A percentile compares a stretch with the other conserved stretches of the same genome.
These are phyloP conservation scores for Xylariaceae sp. DNA, from an alignment of 2,329 filamentous ascomycete genomes.

Conservation along the genomic window DNA sequence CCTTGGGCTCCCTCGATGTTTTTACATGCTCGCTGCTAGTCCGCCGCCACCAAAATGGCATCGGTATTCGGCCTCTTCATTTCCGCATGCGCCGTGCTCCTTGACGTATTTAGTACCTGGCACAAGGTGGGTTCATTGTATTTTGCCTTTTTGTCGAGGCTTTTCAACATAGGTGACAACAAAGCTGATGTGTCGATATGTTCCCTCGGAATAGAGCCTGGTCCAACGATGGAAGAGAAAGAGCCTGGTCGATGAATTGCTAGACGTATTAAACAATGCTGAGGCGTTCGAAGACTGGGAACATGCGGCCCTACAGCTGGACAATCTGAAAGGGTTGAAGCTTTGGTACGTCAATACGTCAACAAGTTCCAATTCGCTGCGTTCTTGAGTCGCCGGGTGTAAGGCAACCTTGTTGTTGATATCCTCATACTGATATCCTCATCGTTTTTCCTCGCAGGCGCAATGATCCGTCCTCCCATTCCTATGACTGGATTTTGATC, in stretches of 20 bases:
- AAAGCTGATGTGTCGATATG: neutral
- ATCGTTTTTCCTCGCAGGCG: conserved; percentile 49
- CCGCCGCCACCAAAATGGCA: conserved; percentile 20
- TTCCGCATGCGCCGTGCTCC: conserved; percentile 52
- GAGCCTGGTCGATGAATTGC: conserved; percentile 59
- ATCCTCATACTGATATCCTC: neutral
- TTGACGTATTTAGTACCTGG: conserved; percentile 60
- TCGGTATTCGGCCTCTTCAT: conserved; percentile 33
- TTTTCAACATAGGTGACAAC: too few species aligned
- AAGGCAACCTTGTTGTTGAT: conserved; percentile 7
- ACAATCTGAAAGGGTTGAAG: conserved; percentile 73
- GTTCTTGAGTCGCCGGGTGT: neutral
- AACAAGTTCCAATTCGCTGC: neutral
- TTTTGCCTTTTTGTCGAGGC: neutral
- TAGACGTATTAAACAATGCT: conserved; percentile 60
- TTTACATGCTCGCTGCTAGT: conserved; percentile 14
- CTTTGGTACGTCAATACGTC: conserved; percentile 53
- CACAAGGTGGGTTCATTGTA: conserved; percentile 41
- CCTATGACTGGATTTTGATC: conserved; percentile 85
- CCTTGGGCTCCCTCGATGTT: neutral
- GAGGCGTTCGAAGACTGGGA: conserved; percentile 80
- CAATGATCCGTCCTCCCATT: conserved; percentile 69
- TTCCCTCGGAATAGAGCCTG: conserved; percentile 50
- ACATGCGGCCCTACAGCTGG: conserved; percentile 74
- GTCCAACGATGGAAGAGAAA: conserved; percentile 61